These are phyloP conservation scores for Ceratorhiza oryzae-sativae DNA, from an alignment of 1,284 basidiomycete genomes.

Conservation along the genomic window DNA sequence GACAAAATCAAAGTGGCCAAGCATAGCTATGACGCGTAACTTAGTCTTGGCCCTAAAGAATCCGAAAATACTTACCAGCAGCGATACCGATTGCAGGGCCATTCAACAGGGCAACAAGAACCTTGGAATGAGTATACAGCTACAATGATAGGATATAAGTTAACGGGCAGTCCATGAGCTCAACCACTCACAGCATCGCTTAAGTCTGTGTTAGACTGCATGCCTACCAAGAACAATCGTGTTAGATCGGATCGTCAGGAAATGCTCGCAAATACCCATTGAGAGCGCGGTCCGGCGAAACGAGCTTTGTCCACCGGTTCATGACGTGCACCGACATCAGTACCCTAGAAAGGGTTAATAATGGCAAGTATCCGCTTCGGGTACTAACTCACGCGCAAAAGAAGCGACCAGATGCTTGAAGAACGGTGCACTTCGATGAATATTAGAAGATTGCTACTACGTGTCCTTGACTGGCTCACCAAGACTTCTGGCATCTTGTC, in stretches of 20 bases:
- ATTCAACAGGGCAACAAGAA: conserved; percentile 69
- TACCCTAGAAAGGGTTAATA: conserved; percentile 53
- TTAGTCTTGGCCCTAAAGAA: neutral
- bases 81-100: conserved; percentile 78
- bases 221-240: conserved; percentile 49
- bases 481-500: conserved; percentile 68
- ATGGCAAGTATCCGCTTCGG: neutral
- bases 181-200: conserved; percentile 63
- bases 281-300: conserved; percentile 9
- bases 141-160: conserved; percentile 46
- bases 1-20: conserved; percentile 77
- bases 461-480: conserved; percentile 52
- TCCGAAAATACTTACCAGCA: conserved; percentile 57
- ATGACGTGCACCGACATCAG: conserved; percentile 57
- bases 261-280: conserved; percentile 39
- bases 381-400: conserved; percentile 68
- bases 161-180: neutral
- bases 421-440: neutral
- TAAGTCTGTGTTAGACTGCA: conserved; percentile 63
- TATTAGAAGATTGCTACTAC: neutral
- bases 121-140: conserved; percentile 70
- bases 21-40: conserved; percentile 57
- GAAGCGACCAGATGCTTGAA: conserved; percentile 67
- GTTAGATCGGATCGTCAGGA: conserved; percentile 57
- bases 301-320: conserved; percentile 9